These are phyloP conservation scores for Lecanicillium sp. DNA, from an alignment of 2,329 filamentous ascomycete genomes.

Conservation along the genomic window DNA sequence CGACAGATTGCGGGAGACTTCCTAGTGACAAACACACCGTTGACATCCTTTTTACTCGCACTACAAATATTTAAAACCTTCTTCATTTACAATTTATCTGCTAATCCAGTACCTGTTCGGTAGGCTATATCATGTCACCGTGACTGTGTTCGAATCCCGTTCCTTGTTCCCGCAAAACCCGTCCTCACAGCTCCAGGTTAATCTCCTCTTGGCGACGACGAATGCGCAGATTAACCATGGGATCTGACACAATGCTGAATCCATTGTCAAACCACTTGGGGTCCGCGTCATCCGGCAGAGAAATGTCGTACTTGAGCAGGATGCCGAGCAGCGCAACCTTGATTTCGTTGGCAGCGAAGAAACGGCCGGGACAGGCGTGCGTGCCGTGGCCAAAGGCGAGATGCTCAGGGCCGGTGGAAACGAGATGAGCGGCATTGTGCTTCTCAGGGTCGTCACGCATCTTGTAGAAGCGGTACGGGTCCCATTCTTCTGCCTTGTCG, in stretches of 20 bases:
- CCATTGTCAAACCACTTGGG: slow-evolving; percentile 5
- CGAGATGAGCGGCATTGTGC: slow-evolving; percentile 28
- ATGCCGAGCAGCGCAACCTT: slow-evolving; percentile 44
- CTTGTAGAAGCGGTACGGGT: slow-evolving; percentile 38
- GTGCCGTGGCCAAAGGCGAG: slow-evolving; percentile 47
- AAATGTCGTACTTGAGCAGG: slow-evolving; percentile 42
- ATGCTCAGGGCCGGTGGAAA: slow-evolving; percentile 39
- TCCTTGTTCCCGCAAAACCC: too few species aligned
- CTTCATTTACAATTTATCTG: too few species aligned
- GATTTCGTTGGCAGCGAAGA: slow-evolving; percentile 44
- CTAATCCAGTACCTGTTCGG: too few species aligned
- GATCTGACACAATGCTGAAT: slow-evolving; percentile 3
- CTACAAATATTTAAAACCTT: too few species aligned
- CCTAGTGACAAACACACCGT: too few species aligned
- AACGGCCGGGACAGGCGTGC: slow-evolving; percentile 45
- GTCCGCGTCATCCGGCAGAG: slow-evolving; percentile 15
- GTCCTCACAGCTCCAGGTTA: slow-evolving; percentile 4
- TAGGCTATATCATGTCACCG: too few species aligned
- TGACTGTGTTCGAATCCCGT: too few species aligned
- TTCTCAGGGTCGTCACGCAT: slow-evolving; percentile 27
- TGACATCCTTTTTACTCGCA: too few species aligned
- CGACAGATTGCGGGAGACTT: too few species aligned
- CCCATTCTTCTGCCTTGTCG: slow-evolving; percentile 28
- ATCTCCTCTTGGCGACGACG: slow-evolving; percentile 8
- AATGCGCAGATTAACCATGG: slow-evolving; percentile 4